Evolutionary conservation across 805 yeast genomes (phyloP).

Genomic region (Nakazawaea holstii): DNA sequence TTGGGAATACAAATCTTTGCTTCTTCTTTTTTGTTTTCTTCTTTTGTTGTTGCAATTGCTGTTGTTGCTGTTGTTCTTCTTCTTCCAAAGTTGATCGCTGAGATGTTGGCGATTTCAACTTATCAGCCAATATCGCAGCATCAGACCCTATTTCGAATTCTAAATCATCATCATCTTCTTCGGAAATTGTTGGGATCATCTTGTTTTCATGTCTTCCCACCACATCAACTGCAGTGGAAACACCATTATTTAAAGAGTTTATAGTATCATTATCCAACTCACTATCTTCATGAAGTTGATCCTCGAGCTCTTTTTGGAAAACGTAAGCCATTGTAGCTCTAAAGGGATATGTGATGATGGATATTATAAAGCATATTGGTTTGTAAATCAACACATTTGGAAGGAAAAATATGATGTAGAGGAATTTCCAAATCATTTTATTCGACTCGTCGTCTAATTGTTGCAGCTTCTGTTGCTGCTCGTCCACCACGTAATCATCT

Average conservation of each 20-base stretch:
- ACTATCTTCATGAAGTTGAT: too few relatives aligned
- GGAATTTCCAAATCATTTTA: conserved; percentile 15
- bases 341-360: conserved; percentile 52
- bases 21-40: conserved; percentile 8
- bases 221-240: not conserved
- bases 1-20: conserved; percentile 26
- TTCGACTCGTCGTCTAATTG: conserved; percentile 1
- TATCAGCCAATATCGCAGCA: conserved; percentile 21
- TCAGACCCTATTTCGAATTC: conserved; percentile 24
- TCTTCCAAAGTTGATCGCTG: conserved; percentile 2
- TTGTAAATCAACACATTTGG: conserved; percentile 46
- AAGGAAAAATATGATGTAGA: conserved; percentile 34
- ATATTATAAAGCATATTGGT: conserved; percentile 47
- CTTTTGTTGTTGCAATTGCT: conserved; percentile 3
- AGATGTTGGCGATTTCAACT: conserved; percentile 27
- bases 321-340: conserved; percentile 24
- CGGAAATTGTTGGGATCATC: conserved; percentile 23
- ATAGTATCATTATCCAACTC: not conserved
- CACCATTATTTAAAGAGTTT: not conserved
- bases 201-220: not conserved
- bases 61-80: not conserved
- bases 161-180: conserved; percentile 23
- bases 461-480: conserved; percentile 3
- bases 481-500: not conserved
- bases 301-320: conserved; percentile 2